These are phyloP conservation scores for Kluyveromyces nonfermentans DNA, from an alignment of 805 yeast genomes.

Conservation along the genomic window DNA sequence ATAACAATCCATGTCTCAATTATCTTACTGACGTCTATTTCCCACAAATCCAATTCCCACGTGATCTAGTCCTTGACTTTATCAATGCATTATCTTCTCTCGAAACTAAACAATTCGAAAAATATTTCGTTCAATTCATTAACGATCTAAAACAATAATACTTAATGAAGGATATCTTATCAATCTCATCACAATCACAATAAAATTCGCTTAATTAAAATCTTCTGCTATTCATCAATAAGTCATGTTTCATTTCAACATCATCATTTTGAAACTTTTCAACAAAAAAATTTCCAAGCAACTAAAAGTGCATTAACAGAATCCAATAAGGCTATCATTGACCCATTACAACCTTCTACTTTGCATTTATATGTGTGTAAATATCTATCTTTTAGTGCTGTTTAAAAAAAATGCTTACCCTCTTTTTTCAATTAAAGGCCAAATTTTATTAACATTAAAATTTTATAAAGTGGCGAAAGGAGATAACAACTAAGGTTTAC, in stretches of 20 bases:
- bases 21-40: conserved; percentile 45
- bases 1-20: conserved; percentile 26
- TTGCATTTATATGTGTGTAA: neutral
- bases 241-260: neutral
- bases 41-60: conserved; percentile 49
- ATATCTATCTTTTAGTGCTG: neutral
- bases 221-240: too few species aligned
- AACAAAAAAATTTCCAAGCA: neutral
- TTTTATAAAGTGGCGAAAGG: neutral
- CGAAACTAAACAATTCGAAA: conserved; percentile 59
- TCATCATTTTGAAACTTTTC: neutral
- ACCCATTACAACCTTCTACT: neutral
- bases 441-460: neutral
- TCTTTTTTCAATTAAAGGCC: neutral
- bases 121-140: conserved; percentile 48
- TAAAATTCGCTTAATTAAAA: neutral
- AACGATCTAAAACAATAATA: conserved; percentile 4
- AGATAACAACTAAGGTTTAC: neutral
- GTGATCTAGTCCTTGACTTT: conserved; percentile 50
- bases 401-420: neutral
- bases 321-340: neutral
- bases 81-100: conserved; percentile 45
- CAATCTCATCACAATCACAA: conserved; percentile 6
- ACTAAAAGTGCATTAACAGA: neutral
- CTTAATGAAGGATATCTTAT: too few species aligned